Evolutionary conservation across 208 protist genomes (phyloP), one percentile per base, ranked within the genome.

Genomic region (Trypanosoma brucei): DNA sequence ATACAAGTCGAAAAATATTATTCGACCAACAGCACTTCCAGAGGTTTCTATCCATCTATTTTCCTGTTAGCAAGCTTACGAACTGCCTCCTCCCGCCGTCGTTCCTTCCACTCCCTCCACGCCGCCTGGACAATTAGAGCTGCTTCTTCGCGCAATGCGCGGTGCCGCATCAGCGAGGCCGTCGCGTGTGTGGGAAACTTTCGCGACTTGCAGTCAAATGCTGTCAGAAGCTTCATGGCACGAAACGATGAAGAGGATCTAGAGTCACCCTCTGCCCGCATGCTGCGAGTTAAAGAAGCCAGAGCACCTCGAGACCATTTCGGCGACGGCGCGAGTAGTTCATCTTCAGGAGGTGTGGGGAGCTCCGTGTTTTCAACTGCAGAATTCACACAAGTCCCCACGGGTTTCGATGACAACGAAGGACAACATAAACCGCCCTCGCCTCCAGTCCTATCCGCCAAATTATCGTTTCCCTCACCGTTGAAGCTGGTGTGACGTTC

Each of bases 61-160:
- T 22, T 46, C 11, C 42, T 6, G 42, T 46, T 46, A 46, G 11
- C 42, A 46, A 46, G 6, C 42, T 6, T 11, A 46, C 42, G 42
- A 30, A 59, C 65, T 9, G 65, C 49, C 14, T 34, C 58, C 11
- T n/a, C 42, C 7, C 55, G 58, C 14, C 65, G 34, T 0, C 44
- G 58, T 53, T 34, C 45, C 22, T 58, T 65, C 69, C 75, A 81
- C 4, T 60, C 44, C 34, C 50, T 36, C 66, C 72, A 90, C 37
- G 77, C 72, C 38, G 46, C n/a, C 48, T 90, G 83, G 45, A 90
- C 85, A 11, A 90, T 64, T 6, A 45, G 46, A 1, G 83, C 83
- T 1, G 83, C 67, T 72, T 84, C 77, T 52, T 84, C 72, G 45
- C 72, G 54, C 44, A 89, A 22, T 45, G 80, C 76, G 3, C 59